Conservation (phyloP, 148 eudicot species). For the Rheum nobile region DNA sequence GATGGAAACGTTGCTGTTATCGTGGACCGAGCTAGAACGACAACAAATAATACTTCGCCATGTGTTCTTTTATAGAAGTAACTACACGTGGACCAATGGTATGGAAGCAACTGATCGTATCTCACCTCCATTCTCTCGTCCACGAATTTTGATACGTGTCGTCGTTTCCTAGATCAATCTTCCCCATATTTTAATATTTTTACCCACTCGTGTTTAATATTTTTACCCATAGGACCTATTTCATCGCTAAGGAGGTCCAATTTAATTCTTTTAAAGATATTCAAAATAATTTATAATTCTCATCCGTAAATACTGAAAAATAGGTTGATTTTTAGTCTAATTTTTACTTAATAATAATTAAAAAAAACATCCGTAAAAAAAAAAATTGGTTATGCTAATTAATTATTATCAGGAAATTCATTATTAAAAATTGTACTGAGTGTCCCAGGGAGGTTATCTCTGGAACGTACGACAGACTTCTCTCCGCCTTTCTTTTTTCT, state of each 20-base stretch:
- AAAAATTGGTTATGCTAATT: background rate
- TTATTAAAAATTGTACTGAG: background rate
- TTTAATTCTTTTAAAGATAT: too few relatives aligned
- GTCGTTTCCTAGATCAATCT: background rate
- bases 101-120: conserved; percentile 9
- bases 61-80: background rate
- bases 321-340: too few relatives aligned
- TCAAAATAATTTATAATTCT: too few relatives aligned
- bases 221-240: too few relatives aligned
- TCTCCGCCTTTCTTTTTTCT: background rate
- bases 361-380: background rate
- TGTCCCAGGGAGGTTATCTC: background rate
- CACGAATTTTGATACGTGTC: conserved; percentile 10
- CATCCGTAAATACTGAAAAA: too few relatives aligned
- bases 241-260: too few relatives aligned
- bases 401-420: background rate
- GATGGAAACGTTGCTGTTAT: background rate
- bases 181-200: background rate
- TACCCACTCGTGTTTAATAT: background rate
- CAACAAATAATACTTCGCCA: background rate
- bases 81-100: conserved; percentile 8
- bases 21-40: background rate
- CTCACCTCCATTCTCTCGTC: conserved; percentile 4
- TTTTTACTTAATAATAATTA: too few relatives aligned
- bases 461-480: background rate